Evolutionary conservation across 192 early-diverging fungal genomes (phyloP), one percentile per base, ranked within the genome.

Genomic region (Coemansia asiatica): DNA sequence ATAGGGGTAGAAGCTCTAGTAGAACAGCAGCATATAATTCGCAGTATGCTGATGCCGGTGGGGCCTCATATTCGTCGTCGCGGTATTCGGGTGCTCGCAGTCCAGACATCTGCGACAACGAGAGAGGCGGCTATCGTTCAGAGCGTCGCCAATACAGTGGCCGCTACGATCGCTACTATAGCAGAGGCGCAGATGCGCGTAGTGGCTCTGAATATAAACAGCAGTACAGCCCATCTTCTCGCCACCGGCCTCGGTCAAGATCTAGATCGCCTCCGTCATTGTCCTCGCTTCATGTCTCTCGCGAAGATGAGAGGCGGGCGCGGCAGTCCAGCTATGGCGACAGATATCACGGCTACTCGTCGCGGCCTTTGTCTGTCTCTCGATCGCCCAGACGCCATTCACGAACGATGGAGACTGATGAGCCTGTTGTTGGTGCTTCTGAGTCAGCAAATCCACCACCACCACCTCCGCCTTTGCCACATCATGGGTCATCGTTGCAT

Each of bases 91-190:
- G 56, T 10, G 56, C 60, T 3, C 72, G 68, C 29, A 80, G 78
- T 55, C 72, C 78, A 6, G 72, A 75, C 12, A 18, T 54, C 8
- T 61, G 63, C 21, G 65, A 66, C 12, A 6, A 27, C 21, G 58
- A 0, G 15, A n/a, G 27, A 6, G 53, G 61, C 19, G 48, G 57
- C 18, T 74, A 75, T 33, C 78, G 72, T 19, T 29, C 65, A 6
- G 77, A 68, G 56, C 72, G 72, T 13, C 65, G 77, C 10, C 57
- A 70, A 57, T 66, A 75, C 28, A 46, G 44, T 15, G 60, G 69
- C 23, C 68, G 76, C 47, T 63, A 69, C 44, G 70, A 66, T 28
- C 76, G 76, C 23, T 51, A 72, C 28, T 53, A 51, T 5, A 44
- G 47, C 0, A 44, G 27, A 7, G 23, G 19, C 5, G 22, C 16